Evolutionary conservation across 1,284 basidiomycete genomes (phyloP).

Genomic region (Grifola frondosa): DNA sequence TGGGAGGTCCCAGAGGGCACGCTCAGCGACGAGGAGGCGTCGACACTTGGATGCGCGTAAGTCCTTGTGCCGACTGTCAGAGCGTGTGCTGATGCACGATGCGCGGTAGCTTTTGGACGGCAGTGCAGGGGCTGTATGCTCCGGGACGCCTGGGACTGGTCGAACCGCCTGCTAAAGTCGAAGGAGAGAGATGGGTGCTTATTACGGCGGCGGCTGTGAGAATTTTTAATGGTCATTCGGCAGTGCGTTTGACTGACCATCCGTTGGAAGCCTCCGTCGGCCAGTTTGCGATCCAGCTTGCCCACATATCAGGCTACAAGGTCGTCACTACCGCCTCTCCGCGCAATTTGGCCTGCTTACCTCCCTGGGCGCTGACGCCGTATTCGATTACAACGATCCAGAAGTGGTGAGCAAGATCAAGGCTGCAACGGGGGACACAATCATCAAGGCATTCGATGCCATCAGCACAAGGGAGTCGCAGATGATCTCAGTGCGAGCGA

Average conservation of each 20-base stretch:
- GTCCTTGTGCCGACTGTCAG: no score
- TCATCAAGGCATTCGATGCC: slow-evolving; percentile 22
- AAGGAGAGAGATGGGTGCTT: slow-evolving; percentile 26
- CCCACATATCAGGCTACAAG: slow-evolving; percentile 39
- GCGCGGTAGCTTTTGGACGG: slow-evolving; percentile 32
- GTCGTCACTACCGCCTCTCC: slow-evolving; percentile 42
- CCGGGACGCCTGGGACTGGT: slow-evolving; percentile 22
- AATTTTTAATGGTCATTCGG: neutral
- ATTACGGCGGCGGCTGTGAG: slow-evolving; percentile 34
- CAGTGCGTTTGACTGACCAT: neutral
- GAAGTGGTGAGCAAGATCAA: slow-evolving; percentile 25
- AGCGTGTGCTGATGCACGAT: no score
- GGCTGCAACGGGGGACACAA: slow-evolving; percentile 21
- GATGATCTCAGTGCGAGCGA: slow-evolving; percentile 16
- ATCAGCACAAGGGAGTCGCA: slow-evolving; percentile 18
- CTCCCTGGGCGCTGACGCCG: slow-evolving; percentile 40
- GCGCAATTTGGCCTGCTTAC: slow-evolving; percentile 39
- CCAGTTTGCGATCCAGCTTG: slow-evolving; percentile 43
- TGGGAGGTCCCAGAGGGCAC: slow-evolving; percentile 33
- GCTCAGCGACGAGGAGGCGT: slow-evolving; percentile 35
- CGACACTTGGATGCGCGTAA: no score
- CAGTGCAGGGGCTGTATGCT: slow-evolving; percentile 36
- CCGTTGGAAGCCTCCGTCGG: slow-evolving; percentile 34
- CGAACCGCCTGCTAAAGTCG: slow-evolving; percentile 24
- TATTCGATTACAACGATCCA: slow-evolving; percentile 33